Evolutionary conservation across 1,139 yeast genomes (phyloP), one percentile per base, ranked within the genome.

Genomic region (Saccharomyces uvarum): DNA sequence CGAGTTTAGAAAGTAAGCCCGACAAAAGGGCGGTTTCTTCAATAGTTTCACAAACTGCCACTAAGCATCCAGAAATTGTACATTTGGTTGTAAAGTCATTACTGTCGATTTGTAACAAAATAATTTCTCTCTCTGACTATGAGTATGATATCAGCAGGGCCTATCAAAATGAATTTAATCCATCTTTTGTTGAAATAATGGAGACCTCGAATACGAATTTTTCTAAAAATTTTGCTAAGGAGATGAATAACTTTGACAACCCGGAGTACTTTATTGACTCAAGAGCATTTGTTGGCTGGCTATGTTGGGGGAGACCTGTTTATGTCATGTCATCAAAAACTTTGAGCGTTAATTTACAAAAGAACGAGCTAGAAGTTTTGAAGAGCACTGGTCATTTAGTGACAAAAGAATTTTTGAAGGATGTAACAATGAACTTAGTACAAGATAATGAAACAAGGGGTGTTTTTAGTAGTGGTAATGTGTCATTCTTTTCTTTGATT

Each of bases 21-120:
- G 75, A 75, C 44, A 38, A 48, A 31, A 8, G 41, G 14, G 27
- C 33, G 1, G 41, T 86, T 16, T 70, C 70, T 31, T 65, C 79
- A 7, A 73, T 90, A 50, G 75, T 81, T 13, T 72, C 75, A 13
- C 80, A 80, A 48, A 79, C 88, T 0, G 71, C 80, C n/a, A 77
- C 80, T 24, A 82, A 82, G 42, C 97, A 90, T 68, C 97, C 97
- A 0, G 73, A 79, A 2, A 75, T 88, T 48, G 78, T 91, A 1
- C 78, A 83, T 54, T 71, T 81, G 49, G 85, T 88, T 11, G 73
- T 86, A 56, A 82, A 81, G 56, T 88, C 91, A 11, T 68, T 86
- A 21, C 75, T 86, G 2, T 77, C 80, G 42, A 64, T 87, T 16
- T 68, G 85, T 38, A 79, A 78, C 56, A 81, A 82, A 55, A 67